Evolutionary conservation across 1,284 basidiomycete genomes (phyloP).

Genomic region (Leucoagaricus sp.): DNA sequence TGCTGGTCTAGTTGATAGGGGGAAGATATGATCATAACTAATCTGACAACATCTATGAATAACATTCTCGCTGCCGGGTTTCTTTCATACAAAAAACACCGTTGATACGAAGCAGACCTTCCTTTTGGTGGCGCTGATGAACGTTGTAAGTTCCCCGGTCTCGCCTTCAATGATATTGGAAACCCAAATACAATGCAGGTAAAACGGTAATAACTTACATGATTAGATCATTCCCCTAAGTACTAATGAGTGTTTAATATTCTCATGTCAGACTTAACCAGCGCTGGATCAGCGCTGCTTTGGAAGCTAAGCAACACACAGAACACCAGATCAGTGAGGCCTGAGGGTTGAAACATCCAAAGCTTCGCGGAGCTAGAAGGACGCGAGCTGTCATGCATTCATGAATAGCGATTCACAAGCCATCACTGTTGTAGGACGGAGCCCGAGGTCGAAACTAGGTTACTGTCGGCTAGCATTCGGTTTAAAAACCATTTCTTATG

Average conservation of each 20-base stretch:
- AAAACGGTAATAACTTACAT: not conserved
- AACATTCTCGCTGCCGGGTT: not conserved
- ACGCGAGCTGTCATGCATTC: not conserved
- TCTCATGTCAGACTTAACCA: conserved; percentile 11
- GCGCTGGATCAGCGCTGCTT: not conserved
- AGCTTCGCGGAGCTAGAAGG: not conserved
- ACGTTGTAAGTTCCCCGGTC: not conserved
- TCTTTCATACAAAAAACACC: not conserved
- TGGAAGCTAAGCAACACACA: not conserved
- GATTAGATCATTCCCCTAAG: not conserved
- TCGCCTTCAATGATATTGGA: not conserved
- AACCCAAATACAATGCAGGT: not conserved
- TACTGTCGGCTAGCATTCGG: no score
- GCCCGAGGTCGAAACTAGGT: no score
- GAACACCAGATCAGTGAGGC: not conserved
- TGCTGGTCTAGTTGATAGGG: conserved; percentile 1
- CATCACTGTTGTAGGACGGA: not conserved
- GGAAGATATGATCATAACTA: not conserved
- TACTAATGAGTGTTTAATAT: not conserved
- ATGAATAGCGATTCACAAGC: not conserved
- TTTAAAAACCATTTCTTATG: not conserved
- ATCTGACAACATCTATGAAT: conserved; percentile 3
- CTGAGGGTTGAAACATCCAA: not conserved
- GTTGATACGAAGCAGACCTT: not conserved
- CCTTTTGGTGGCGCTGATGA: conserved; percentile 3